Conservation (phyloP, 768 basidiomycete species). For the Jaapia argillacea region DNA sequence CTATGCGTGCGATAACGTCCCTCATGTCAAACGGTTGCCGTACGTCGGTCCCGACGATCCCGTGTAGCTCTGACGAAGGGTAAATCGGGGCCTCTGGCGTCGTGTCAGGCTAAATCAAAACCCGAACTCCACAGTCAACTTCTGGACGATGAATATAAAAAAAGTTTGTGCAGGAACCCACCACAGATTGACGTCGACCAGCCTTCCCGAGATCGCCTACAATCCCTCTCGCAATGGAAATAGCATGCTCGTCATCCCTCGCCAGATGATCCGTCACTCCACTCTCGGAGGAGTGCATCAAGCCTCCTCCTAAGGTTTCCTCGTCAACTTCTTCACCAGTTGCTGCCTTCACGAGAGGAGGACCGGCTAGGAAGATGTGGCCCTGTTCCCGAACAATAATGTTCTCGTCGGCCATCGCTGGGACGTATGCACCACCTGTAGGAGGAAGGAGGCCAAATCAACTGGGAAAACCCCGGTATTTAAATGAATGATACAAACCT, state of each 20-base stretch:
- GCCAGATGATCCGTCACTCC: conserved; percentile 89
- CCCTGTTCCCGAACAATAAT: conserved; percentile 88
- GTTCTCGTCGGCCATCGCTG: conserved; percentile 95
- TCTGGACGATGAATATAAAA: neutral
- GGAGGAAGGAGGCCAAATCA: too few species aligned
- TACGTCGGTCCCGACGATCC: conserved; percentile 85
- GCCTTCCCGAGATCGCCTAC: conserved; percentile 70
- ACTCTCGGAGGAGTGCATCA: conserved; percentile 87
- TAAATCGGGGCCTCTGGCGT: conserved; percentile 67
- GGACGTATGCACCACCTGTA: conserved; percentile 83
- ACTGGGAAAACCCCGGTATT: too few species aligned
- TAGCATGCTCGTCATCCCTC: conserved; percentile 75
- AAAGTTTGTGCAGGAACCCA: too few species aligned
- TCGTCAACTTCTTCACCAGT: conserved; percentile 91
- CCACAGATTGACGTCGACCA: conserved; percentile 37
- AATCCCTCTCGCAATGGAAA: conserved; percentile 67
- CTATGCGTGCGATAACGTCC: conserved; percentile 85
- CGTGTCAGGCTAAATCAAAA: conserved; percentile 38
- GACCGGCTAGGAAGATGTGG: conserved; percentile 89
- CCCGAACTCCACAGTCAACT: neutral
- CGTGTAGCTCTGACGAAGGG: conserved; percentile 73
- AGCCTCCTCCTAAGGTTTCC: conserved; percentile 82
- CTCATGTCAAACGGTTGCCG: conserved; percentile 89
- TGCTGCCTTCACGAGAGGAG: conserved; percentile 90
- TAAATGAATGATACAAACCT: conserved; percentile 41